phyloP scores from a whole-genome alignment of 176 grass and related monocot genomes.

The Carex scoparia region DNA sequence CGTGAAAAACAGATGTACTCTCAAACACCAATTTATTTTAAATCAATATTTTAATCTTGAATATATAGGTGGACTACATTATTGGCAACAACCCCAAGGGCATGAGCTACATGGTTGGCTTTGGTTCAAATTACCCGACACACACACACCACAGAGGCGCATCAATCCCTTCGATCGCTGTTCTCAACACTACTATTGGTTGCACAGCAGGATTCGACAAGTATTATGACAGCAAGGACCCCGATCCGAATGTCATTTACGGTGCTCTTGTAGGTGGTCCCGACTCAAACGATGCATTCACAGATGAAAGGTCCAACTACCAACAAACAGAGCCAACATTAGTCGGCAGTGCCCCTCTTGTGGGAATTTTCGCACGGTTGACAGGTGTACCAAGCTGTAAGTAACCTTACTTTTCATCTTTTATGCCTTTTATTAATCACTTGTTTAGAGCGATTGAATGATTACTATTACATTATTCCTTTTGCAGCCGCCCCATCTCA shows the following conservation, averaged over 20 bases:
- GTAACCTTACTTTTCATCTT: not conserved
- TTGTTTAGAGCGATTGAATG: not conserved
- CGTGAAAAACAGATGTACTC: not conserved
- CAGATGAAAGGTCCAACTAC: constrained; percentile 62
- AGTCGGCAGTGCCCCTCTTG: constrained; percentile 52
- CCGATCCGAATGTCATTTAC: constrained; percentile 59
- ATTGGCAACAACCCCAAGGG: constrained; percentile 73
- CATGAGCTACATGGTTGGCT: constrained; percentile 87
- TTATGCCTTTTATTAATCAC: constrained; percentile 3
- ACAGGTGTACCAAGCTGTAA: constrained; percentile 14
- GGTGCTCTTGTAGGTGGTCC: constrained; percentile 82
- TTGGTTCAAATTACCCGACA: constrained; percentile 45
- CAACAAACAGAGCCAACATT: constrained; percentile 71
- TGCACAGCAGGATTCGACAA: constrained; percentile 81
- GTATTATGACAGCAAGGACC: constrained; percentile 57
- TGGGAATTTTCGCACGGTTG: constrained; percentile 66
- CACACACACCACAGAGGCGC: constrained; percentile 89
- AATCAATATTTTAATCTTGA: not conserved
- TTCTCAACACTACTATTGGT: constrained; percentile 25
- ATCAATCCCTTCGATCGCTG: constrained; percentile 58
- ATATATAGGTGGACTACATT: constrained; percentile 58
- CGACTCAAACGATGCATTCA: constrained; percentile 54
- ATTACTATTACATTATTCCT: not conserved
- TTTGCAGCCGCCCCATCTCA: constrained; percentile 6
- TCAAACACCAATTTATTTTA: not conserved